Percentiles rank a stretch among this genome's conserved stretches.
phyloP scores from a whole-genome alignment of 257 asterid genomes.

The Handroanthus guayacan region DNA sequence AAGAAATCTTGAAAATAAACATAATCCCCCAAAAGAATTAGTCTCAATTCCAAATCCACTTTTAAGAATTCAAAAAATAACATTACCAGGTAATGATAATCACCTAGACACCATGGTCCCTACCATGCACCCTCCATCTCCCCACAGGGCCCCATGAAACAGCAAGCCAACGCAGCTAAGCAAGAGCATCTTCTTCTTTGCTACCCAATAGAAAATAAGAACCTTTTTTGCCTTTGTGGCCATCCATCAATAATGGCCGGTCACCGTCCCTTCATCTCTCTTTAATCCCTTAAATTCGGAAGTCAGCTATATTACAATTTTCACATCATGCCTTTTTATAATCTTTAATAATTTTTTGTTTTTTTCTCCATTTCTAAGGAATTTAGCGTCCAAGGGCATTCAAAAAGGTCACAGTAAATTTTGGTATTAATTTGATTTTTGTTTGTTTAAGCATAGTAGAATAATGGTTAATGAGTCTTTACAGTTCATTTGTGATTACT shows the following conservation, averaged over 20 bases:
- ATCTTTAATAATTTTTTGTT: not conserved
- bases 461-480: constrained; percentile 48
- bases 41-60: not conserved
- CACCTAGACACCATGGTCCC: constrained; percentile 15
- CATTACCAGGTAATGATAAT: not conserved
- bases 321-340: not conserved
- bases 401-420: constrained; percentile 25
- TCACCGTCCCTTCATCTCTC: constrained; percentile 37
- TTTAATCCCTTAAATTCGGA: constrained; percentile 23
- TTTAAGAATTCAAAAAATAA: constrained; percentile 2
- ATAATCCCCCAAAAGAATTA: not conserved
- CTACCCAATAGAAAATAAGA: constrained; percentile 2
- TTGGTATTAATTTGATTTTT: constrained; percentile 13
- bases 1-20: not conserved
- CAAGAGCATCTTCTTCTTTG: constrained; percentile 38
- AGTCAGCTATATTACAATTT: constrained; percentile 25
- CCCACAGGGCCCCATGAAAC: constrained; percentile 9
- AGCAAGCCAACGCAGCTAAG: constrained; percentile 38
- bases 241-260: constrained; percentile 47
- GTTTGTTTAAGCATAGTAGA: constrained; percentile 6
- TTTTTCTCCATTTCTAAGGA: constrained; percentile 1
- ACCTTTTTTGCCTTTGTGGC: constrained; percentile 32
- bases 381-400: not conserved
- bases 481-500: constrained; percentile 54
- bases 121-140: constrained; percentile 28